Conservation (phyloP, 2,329 filamentous ascomycete species). For the Botrytis galanthina region DNA sequence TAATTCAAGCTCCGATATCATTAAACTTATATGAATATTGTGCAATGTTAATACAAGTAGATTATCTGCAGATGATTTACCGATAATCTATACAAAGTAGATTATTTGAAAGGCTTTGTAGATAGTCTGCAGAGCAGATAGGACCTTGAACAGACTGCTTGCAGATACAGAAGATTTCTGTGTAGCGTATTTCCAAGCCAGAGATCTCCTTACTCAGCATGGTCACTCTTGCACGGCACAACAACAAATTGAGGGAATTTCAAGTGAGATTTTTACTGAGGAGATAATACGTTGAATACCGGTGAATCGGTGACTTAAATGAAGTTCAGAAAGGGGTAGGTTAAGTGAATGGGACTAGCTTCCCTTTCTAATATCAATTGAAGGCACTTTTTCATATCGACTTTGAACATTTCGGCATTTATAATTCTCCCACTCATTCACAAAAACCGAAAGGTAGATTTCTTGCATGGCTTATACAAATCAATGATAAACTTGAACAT, state of each 20-base stretch:
- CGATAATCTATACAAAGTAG: no score
- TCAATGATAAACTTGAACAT: not conserved
- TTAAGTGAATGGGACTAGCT: not conserved
- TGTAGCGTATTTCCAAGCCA: not conserved
- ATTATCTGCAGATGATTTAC: no score
- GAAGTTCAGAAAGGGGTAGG: not conserved
- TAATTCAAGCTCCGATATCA: no score
- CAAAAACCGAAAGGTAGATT: fast-evolving
- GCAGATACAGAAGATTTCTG: no score
- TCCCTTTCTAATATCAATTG: not conserved
- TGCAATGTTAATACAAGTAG: no score
- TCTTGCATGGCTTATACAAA: not conserved
- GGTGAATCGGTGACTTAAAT: not conserved
- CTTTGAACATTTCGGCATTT: not conserved
- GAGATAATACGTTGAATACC: not conserved
- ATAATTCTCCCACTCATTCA: not conserved
- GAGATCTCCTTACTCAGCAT: not conserved
- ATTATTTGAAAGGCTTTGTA: no score
- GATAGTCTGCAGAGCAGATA: no score
- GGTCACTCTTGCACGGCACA: not conserved
- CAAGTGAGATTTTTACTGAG: not conserved
- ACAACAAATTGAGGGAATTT: not conserved
- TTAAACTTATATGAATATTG: no score
- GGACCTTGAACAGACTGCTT: no score
- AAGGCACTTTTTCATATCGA: not conserved